Evolutionary conservation across 140 eudicot genomes (phyloP), one percentile per base, ranked within the genome.

Genomic region (Cichorium intybus): DNA sequence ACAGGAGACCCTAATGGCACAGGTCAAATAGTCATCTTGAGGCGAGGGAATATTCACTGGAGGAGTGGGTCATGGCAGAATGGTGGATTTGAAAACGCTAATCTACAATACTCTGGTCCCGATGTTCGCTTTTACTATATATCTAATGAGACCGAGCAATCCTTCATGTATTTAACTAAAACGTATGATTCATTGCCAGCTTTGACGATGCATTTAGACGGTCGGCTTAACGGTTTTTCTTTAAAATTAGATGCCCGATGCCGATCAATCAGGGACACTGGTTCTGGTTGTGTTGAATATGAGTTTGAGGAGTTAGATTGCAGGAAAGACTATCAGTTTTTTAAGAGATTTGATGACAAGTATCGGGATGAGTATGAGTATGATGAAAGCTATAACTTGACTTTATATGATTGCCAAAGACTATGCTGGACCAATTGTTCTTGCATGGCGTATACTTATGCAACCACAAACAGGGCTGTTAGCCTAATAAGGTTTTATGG

Each of bases 1-100:
- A 72, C 69, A 14, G 59, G 2, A 51, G 83, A 83, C 68, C 75
- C 75, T 0, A 79, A 69, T 24, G 77, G 68, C 45, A 62, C 78
- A 9, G 45, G 29, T 48, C 74, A 63, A 62, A 68, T 79, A 18
- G 34, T 69, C 23, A 53, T 75, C 20, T 35, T 72, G 1, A 62
- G 80, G 78, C 58, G 74, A 58, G 60, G 74, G 12, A 71, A 68
- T 6, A 41, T 60, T 26, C 56, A 73, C 31, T 82, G 88, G 88
- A 29, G 0, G n/a, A 82, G 88, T 49, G 85, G 88, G 15, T 52
- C 60, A 0, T 83, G 85, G 89, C 37, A 8, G 14, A 60, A 72
- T 18, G 73, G 70, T 22, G 31, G 35, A 4, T 79, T 79, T 3
- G 10, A 26, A 22, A 78, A 66, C 43, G 26, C 79, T 7, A 0